Evolutionary conservation across 1,284 basidiomycete genomes (phyloP), one percentile per base, ranked within the genome.

Genomic region (Rhodotorula sp.): DNA sequence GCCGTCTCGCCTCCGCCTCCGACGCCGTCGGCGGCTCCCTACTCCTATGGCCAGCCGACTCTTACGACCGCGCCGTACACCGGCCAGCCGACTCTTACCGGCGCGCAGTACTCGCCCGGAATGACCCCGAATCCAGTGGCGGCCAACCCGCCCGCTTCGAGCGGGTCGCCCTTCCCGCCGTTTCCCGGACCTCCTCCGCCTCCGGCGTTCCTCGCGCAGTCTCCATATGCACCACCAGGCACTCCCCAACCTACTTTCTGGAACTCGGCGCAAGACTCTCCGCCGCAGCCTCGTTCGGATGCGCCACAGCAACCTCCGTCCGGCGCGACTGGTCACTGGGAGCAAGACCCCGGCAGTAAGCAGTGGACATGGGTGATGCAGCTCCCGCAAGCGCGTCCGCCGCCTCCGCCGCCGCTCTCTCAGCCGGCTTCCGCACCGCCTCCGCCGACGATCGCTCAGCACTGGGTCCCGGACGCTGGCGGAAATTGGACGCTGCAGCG

Each of bases 151-250:
- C 38, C 54, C 5, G 38, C 10, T 8, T 21, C 23, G 18, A 26
- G 50, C 3, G 52, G 38, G 6, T 18, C 61, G 15, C 31, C 50
- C 12, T 56, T 43, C 26, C 64, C 64, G 2, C 64, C 64, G 2
- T 60, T 60, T 7, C 58, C 64, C 4, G 64, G 64, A 3, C 64
- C 64, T 19, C 64, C 64, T n/a, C 64, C 64, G 16, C 64, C 64
- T 21, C 50, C 50, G 21, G n/a, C n/a, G 2, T n/a, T 60, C 43
- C 56, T 31, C 4, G 48, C 63, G 21, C 7, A 34, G 5, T 55
- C n/a, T 15, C 23, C 52, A 15, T 19, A 19, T n/a, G 50, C n/a
- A 3, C 21, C 50, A 4, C 50, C 50, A 14, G 50, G 50, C 21
- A n/a, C 12, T 52, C 21, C 50, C 14, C 50, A 52, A 52, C 12